These are phyloP conservation scores for Entomortierella lignicola DNA, from an alignment of 192 early-diverging fungal genomes.

Conservation along the genomic window DNA sequence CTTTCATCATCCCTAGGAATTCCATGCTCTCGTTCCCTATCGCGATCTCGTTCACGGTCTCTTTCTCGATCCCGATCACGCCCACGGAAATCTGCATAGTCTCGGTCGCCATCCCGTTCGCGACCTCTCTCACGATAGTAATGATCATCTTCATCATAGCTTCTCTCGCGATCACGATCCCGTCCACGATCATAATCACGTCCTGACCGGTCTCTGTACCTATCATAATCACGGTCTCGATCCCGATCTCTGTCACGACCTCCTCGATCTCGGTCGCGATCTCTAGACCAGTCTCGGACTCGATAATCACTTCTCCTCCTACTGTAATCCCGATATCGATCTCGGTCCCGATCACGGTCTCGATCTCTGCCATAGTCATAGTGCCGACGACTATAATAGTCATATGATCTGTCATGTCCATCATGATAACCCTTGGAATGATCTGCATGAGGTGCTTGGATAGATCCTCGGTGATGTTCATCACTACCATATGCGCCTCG, in stretches of 20 bases:
- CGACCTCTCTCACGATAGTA: conserved; percentile 35
- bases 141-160: conserved; percentile 38
- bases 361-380: conserved; percentile 35
- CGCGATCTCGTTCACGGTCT: conserved; percentile 13
- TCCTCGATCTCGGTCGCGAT: conserved; percentile 31
- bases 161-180: conserved; percentile 32
- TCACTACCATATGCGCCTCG: conserved; percentile 11
- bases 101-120: conserved; percentile 5
- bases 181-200: conserved; percentile 34
- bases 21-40: conserved; percentile 24
- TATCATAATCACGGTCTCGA: conserved; percentile 37
- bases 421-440: conserved; percentile 26
- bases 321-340: conserved; percentile 42
- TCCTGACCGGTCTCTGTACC: conserved; percentile 37
- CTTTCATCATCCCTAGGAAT: conserved; percentile 2
- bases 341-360: conserved; percentile 37
- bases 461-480: conserved; percentile 7
- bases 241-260: conserved; percentile 30
- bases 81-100: conserved; percentile 6
- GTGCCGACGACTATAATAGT: conserved; percentile 31
- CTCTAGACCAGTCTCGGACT: conserved; percentile 38
- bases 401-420: conserved; percentile 18
- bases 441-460: not conserved
- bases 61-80: conserved; percentile 11
- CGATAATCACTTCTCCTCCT: conserved; percentile 32